Evolutionary conservation across 371 early-diverging fungal species (phyloP), one percentile per base, ranked within the genome.

Genomic region (Lichtheimia ramosa): DNA sequence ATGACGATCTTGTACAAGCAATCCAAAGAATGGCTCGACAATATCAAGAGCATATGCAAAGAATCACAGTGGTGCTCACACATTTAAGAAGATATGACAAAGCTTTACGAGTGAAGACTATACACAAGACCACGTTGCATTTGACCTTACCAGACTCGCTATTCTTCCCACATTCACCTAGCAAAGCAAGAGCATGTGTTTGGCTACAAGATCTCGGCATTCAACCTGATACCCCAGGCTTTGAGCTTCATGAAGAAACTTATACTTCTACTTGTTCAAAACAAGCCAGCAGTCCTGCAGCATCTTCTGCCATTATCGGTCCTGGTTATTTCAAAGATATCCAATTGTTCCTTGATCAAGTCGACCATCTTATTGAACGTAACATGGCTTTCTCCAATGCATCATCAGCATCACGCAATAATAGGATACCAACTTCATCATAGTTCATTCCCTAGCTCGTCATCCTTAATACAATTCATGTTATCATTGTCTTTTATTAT

Each of bases 261-360:
- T 46, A 46, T 46, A 46, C 46, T n/a, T 46, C 46, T 10, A 46
- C 46, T 46, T 34, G 34, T 34, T 34, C 34, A 8, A 34, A 34
- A 34, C 34, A 34, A 34, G 34, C 34, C 34, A 34, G 2, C 34
- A 46, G 5, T n/a, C 15, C 15, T n/a, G n/a, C n/a, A 46, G 18
- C n/a, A 18, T n/a, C 15, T 5, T 5, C 21, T 21, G 46, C 46
- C n/a, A 46, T 46, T 15, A 27, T 55, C 16, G 56, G 41, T 24
- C 63, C 59, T 27, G 67, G 48, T 23, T 66, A 66, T 54, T 66
- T 66, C 42, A 58, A 51, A 51, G 59, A 62, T 25, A 54, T 66
- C 10, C 67, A 66, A 41, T 43, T 53, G 3, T 66, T 66, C 51
- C 46, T 66, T 39, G 67, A 66, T 54, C 54, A 62, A 24, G 67